Evolutionary conservation across 805 yeast genomes (phyloP), one percentile per base, ranked within the genome.

Genomic region (Hanseniaspora vineae): DNA sequence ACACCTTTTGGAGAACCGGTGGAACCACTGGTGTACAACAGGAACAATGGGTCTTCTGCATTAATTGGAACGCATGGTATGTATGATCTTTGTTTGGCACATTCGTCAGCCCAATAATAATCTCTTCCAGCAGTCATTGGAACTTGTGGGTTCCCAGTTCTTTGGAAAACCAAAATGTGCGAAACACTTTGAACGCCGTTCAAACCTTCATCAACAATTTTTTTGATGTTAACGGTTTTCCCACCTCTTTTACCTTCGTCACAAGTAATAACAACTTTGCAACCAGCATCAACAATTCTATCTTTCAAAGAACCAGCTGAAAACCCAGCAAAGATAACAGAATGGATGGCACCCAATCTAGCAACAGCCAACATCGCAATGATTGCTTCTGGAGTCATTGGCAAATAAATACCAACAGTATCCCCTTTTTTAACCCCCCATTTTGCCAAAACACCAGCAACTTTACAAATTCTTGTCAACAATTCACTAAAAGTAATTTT

Each of bases 1-100:
- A 92, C 89, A 70, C 98, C 98, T 76, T 92, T 92, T 62, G 98
- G 98, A 64, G 89, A 80, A 55, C 98, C 97, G 32, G 98, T 92
- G 35, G 97, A 89, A 51, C 98, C 98, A 5, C 97, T 89, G 44
- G 98, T 92, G 71, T 92, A 92, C 60, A 92, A 79, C 68, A 92
- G 71, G 74, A 92, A 92, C 58, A 92, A 71, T 49, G 98, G 97
- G 70, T 92, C 96, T 71, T 92, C 98, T 44, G 96, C 66, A 62
- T 80, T 76, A 50, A 88, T 94, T 40, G 96, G 80, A 42, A 77
- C 81, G 35, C 95, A 95, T 46, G 97, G 92, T 57, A 75, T 71
- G 70, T 89, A 90, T 51, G 84, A 80, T 56, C 92, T 83, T 69
- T 78, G 84, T 67, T 85, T 85, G 55, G 69, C 76, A 55, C 78